Percentiles rank a stretch among this genome's conserved stretches.
Evolutionary conservation across 306 rosid species (phyloP).

Genomic region (apple (Malus domestica)): ASM211411v1 NC_041790.1:14456501-14457000

Average conservation of each 20-base stretch:
- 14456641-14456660: neutral
- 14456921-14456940: slow-evolving; percentile 2
- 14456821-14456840: neutral
- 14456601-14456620: neutral
- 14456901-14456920: slow-evolving; percentile 5
- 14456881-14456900: neutral
- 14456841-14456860: neutral
- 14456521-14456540: neutral
- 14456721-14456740: neutral
- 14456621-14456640: neutral
- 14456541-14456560: neutral
- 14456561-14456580: neutral
- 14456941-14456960: neutral
- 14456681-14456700: too few species aligned
- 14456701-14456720: neutral
- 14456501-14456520: neutral
- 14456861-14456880: neutral
- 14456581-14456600: neutral
- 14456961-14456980: slow-evolving; percentile 3
- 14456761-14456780: neutral
- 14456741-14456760: neutral
- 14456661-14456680: neutral
- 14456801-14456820: neutral
- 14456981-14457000: neutral
- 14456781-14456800: neutral